Percentiles rank a stretch among this genome's conserved stretches.
phyloP scores from a whole-genome alignment of 177 flowering plant species.

The Tripterygium wilfordii region DNA sequence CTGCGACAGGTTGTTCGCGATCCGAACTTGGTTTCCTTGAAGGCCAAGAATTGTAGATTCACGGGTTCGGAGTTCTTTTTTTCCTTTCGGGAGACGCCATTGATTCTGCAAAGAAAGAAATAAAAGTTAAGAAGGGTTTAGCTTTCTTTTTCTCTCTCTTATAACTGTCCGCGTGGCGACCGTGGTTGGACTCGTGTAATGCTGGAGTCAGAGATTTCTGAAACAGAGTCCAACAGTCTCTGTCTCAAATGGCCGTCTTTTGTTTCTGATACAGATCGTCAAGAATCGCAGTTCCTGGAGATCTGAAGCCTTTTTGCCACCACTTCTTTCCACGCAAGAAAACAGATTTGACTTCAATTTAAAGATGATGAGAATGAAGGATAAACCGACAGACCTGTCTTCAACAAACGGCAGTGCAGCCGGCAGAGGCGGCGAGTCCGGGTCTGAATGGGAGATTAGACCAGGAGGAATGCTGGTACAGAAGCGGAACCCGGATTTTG shows the following conservation, averaged over 20 bases:
- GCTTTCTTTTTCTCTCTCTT: conserved; percentile 6
- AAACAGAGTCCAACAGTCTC: conserved; percentile 1
- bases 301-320: conserved; percentile 20
- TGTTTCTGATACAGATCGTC: conserved; percentile 17
- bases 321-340: no score
- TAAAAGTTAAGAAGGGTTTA: background rate
- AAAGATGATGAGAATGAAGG: conserved; percentile 64
- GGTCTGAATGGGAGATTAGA: conserved; percentile 72
- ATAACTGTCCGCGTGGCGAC: conserved; percentile 5
- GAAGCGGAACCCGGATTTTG: conserved; percentile 55
- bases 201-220: conserved; percentile 14
- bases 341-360: no score
- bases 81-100: conserved; percentile 13
- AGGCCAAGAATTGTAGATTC: conserved; percentile 2
- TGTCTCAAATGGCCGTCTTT: conserved; percentile 19
- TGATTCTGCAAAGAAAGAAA: conserved; percentile 4
- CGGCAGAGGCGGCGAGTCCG: conserved; percentile 15
- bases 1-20: background rate
- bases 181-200: conserved; percentile 18
- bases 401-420: conserved; percentile 21
- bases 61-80: background rate
- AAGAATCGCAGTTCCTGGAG: conserved; percentile 8
- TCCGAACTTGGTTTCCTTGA: conserved; percentile 6
- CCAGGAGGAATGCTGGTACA: conserved; percentile 99
- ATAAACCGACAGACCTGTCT: conserved; percentile 26